Evolutionary conservation across 768 basidiomycete genomes (phyloP).

Genomic region (Pleurotus platypus): DNA sequence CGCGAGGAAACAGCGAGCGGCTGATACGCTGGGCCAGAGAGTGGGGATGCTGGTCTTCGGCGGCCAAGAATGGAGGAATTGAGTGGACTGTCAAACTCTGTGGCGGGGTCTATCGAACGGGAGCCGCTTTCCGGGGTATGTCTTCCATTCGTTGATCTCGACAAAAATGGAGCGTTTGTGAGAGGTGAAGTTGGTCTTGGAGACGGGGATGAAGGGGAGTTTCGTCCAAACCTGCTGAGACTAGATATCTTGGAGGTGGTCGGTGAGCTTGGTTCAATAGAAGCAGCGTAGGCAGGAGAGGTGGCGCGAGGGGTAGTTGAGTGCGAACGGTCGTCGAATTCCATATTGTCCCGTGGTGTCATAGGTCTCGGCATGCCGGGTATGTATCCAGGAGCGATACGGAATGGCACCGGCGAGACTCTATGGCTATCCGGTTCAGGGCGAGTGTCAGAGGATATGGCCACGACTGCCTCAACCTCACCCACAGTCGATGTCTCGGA

Average conservation of each 20-base stretch:
- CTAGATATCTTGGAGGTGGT: conserved; percentile 30
- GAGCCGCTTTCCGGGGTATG: conserved; percentile 55
- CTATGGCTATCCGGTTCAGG: conserved; percentile 46
- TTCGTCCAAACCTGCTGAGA: conserved; percentile 52
- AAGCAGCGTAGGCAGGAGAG: conserved; percentile 47
- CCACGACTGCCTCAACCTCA: conserved; percentile 62
- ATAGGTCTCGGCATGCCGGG: conserved; percentile 90
- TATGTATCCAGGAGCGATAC: conserved; percentile 75
- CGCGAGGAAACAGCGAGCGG: conserved; percentile 60
- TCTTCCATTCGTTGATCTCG: conserved; percentile 63
- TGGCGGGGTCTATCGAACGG: conserved; percentile 28
- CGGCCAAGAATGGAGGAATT: conserved; percentile 52
- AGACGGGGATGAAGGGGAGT: conserved; percentile 44
- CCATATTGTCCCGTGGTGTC: conserved; percentile 75
- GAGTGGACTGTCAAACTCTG: conserved; percentile 41
- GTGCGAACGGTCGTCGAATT: conserved; percentile 67
- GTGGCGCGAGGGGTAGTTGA: conserved; percentile 81
- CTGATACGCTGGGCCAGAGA: conserved; percentile 59
- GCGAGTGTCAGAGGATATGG: conserved; percentile 62
- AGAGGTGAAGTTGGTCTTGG: conserved; percentile 48
- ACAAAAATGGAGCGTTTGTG: conserved; percentile 42
- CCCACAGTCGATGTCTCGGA: conserved; percentile 31
- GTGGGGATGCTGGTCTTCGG: conserved; percentile 70
- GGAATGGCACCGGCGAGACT: conserved; percentile 46
- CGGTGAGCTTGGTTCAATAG: conserved; percentile 25